Evolutionary conservation across 176 grass and related monocot species (phyloP).

Genomic region (Melocanna baccifera): DNA sequence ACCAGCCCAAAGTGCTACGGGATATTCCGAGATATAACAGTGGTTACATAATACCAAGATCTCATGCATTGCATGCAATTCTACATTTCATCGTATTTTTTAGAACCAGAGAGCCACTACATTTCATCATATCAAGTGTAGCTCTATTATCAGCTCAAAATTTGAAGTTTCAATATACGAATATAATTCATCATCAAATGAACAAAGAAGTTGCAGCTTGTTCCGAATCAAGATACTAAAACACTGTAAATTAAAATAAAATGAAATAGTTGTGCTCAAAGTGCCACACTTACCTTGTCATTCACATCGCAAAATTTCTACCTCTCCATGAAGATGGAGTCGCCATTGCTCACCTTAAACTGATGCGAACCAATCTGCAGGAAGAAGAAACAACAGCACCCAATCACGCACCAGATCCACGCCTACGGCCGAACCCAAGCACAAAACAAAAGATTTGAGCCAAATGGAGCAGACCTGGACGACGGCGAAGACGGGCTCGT

Average conservation of each 20-base stretch:
- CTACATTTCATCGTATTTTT: neutral
- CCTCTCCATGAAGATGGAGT: slow-evolving; percentile 95
- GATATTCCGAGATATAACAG: neutral
- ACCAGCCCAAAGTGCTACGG: neutral
- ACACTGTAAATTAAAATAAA: neutral
- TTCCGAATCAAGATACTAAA: too few relatives aligned
- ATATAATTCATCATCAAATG: neutral
- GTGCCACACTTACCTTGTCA: slow-evolving; percentile 61
- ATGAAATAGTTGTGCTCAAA: neutral
- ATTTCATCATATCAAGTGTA: neutral
- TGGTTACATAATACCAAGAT: neutral
- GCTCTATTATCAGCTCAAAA: neutral
- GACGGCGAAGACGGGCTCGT: slow-evolving; percentile 73
- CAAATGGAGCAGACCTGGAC: slow-evolving; percentile 66
- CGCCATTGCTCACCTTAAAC: slow-evolving; percentile 99
- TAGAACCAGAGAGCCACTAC: too few relatives aligned
- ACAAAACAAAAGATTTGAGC: neutral
- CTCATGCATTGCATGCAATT: neutral
- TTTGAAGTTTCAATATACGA: neutral
- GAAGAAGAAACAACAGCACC: neutral
- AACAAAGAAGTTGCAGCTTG: too few relatives aligned
- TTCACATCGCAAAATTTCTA: slow-evolving; percentile 90
- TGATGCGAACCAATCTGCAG: slow-evolving; percentile 93
- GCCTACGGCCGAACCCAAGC: neutral
- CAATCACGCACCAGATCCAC: slow-evolving; percentile 21